Base-by-base conservation (phyloP, 768 basidiomycete genomes). In the Tubosaeta brunneosetosa region DNA sequence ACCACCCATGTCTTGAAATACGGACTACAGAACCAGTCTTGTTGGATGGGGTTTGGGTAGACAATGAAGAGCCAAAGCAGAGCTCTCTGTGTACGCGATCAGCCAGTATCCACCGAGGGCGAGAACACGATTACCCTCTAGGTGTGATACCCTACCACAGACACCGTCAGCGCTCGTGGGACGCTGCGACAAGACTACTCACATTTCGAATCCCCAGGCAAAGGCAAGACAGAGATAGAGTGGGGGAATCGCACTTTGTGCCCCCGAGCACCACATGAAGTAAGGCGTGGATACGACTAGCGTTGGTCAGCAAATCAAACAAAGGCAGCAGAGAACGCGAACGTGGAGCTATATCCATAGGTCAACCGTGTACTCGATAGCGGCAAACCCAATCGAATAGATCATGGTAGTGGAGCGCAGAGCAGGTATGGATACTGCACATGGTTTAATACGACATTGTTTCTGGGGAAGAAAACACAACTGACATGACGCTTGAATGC, bases 401-500 rank as follows among this genome's bases (percentile, higher is more conserved):
- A 69, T 53, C 48, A 77, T 68, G 61, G 87, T 70, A 85, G 61
- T 1, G 89, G 89, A 56, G 90, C 62, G 37, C 75, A 77, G 51
- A 81, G 42, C 25, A 89, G 62, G 61, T 91, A 91, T 2, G 86
- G 80, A 65, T 90, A 91, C 87, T 91, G 56, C 6, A 16, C 32
- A 22, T 19, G 16, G 27, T 5, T 45, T 12, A 17, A 10, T 10
- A 33, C 40, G 2, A 22, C 9, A 31, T 7, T 19, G 17, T 22
- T 19, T 3, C 1, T 14, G 1, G n/a, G 13, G 5, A 5, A 9
- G 14, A 37, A 13, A 9, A 66, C n/a, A 81, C 50, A 53, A 90
- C 88, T 34, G 87, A 91, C 90, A 92, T 91, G 64, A 91, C 62
- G 26, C 91, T 89, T 91, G 72, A 91, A 91, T 3, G 85, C 78